These are phyloP conservation scores for Geotrichum phurueaensis DNA, from an alignment of 1,139 yeast genomes.

Conservation along the genomic window DNA sequence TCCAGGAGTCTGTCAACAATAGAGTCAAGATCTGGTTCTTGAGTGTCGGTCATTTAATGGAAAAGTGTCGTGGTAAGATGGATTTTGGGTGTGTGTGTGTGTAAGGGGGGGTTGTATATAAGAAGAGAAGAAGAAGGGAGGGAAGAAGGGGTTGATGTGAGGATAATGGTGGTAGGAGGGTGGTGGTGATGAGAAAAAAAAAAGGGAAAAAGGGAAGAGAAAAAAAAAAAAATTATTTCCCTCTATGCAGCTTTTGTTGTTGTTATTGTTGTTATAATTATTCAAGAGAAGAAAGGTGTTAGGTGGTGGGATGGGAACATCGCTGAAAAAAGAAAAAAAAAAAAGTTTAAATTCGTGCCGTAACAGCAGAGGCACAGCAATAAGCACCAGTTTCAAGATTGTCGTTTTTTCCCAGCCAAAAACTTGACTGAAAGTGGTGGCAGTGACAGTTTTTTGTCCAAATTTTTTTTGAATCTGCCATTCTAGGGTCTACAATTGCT, in stretches of 20 bases:
- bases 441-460: neutral
- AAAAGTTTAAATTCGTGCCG: neutral
- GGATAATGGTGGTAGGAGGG: conserved; percentile 1
- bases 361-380: too few relatives aligned
- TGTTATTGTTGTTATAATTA: neutral
- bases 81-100: neutral
- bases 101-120: neutral
- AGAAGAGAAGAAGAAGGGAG: neutral
- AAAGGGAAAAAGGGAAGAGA: neutral
- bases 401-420: neutral
- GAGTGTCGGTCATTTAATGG: conserved; percentile 49
- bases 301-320: neutral
- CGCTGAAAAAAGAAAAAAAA: neutral
- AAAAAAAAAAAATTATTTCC: neutral
- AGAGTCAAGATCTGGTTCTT: conserved; percentile 93
- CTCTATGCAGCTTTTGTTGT: neutral
- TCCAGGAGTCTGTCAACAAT: conserved; percentile 94
- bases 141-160: neutral
- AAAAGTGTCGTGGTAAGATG: neutral
- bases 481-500: too few relatives aligned
- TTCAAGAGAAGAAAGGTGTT: neutral
- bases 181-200: conserved; percentile 1
- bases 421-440: neutral
- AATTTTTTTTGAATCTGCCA: too few relatives aligned
- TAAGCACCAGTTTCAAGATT: too few relatives aligned